Evolutionary conservation across 73 alveolate species (phyloP).

Genomic region (Tetrahymena thermophila): DNA sequence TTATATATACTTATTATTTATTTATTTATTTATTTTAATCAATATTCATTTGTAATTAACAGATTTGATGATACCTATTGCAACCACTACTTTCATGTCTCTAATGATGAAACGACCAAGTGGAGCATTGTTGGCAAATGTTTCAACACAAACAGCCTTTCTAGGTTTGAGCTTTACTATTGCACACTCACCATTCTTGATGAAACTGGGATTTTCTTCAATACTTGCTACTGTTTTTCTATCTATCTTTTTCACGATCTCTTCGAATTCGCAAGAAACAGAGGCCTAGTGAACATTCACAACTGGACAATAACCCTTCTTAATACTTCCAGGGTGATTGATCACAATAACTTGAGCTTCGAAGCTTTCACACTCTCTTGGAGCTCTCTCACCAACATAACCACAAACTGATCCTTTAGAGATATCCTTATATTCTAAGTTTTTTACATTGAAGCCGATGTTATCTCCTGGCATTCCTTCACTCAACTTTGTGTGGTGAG

Average conservation of each 20-base stretch:
- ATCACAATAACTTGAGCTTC: constrained; percentile 56
- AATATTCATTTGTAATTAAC: constrained; percentile 3
- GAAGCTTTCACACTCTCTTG: constrained; percentile 53
- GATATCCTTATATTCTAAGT: constrained; percentile 53
- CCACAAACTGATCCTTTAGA: constrained; percentile 67
- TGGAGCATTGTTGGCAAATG: constrained; percentile 59
- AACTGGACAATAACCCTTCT: constrained; percentile 47
- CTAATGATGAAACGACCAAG: constrained; percentile 68
- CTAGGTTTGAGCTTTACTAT: constrained; percentile 37
- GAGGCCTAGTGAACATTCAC: constrained; percentile 46
- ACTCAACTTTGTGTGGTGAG: constrained; percentile 53
- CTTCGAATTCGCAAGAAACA: constrained; percentile 44
- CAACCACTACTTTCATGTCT: constrained; percentile 64
- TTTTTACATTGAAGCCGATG: constrained; percentile 65
- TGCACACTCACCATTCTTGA: constrained; percentile 47
- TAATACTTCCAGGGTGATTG: constrained; percentile 48
- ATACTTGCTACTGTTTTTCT: constrained; percentile 31
- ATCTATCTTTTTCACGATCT: constrained; percentile 21
- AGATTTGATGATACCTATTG: constrained; percentile 59
- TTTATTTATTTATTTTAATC: too few species aligned
- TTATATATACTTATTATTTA: too few species aligned
- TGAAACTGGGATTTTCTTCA: constrained; percentile 48
- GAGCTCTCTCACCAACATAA: constrained; percentile 60
- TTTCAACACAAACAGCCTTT: constrained; percentile 49
- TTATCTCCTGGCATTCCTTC: constrained; percentile 76